Evolutionary conservation across 2,329 filamentous ascomycete species (phyloP).

Genomic region (Aspergillus pseudoviridinutans): DNA sequence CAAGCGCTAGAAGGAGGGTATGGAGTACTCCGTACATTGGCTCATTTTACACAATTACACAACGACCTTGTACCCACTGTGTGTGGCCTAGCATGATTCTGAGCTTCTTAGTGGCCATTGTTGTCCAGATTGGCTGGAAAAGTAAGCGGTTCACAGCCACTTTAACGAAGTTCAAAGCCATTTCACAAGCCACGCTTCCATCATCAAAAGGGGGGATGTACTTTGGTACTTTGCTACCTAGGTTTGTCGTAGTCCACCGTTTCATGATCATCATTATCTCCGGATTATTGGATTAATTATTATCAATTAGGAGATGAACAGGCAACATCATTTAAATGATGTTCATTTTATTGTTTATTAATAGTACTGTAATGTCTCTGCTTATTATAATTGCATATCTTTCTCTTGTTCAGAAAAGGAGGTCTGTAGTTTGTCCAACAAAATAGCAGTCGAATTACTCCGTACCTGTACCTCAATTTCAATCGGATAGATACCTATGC

Average conservation of each 20-base stretch:
- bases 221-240: neutral
- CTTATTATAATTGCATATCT: neutral
- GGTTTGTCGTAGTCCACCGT: neutral
- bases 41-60: neutral
- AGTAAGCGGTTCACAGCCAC: neutral
- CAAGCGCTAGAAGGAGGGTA: conserved; percentile 6
- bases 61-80: neutral
- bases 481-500: neutral
- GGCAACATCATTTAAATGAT: neutral
- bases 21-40: neutral
- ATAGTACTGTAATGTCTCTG: neutral
- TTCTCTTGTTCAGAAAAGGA: neutral
- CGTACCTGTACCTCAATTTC: neutral
- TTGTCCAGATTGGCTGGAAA: neutral
- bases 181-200: neutral
- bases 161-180: neutral
- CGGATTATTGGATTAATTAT: neutral
- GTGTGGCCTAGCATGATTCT: neutral
- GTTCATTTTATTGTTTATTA: neutral
- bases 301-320: neutral
- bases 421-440: neutral
- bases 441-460: neutral
- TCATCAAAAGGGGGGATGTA: neutral
- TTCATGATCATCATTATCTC: neutral
- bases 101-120: neutral